Evolutionary conservation across 257 asterid species (phyloP).

Genomic region (Fraxinus quadrangulata): DNA sequence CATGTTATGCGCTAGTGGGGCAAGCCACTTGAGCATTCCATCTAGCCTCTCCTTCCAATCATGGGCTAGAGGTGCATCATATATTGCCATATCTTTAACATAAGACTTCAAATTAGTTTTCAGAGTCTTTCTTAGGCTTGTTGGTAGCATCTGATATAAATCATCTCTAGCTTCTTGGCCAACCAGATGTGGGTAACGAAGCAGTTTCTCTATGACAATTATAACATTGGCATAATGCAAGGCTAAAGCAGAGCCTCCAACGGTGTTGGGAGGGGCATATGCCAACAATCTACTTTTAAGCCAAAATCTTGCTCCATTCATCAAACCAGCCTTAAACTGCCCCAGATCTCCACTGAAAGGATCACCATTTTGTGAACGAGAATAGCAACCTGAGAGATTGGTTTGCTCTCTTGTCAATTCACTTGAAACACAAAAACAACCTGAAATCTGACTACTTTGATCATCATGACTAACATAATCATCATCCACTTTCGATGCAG

Average conservation of each 20-base stretch:
- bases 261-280: constrained; percentile 59
- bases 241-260: constrained; percentile 91
- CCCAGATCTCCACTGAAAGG: constrained; percentile 30
- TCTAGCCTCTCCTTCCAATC: constrained; percentile 80
- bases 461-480: constrained; percentile 50
- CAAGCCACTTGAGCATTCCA: constrained; percentile 61
- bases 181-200: constrained; percentile 79
- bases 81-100: constrained; percentile 61
- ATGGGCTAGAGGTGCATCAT: constrained; percentile 84
- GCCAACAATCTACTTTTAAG: constrained; percentile 45
- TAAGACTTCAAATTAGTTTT: constrained; percentile 60
- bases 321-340: constrained; percentile 29
- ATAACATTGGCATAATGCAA: constrained; percentile 85
- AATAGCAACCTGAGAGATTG: constrained; percentile 27
- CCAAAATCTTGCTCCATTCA: constrained; percentile 34
- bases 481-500: constrained; percentile 55
- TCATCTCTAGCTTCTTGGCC: constrained; percentile 96
- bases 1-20: constrained; percentile 89
- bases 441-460: constrained; percentile 61
- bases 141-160: constrained; percentile 86
- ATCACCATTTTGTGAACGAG: constrained; percentile 32
- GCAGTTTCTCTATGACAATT: constrained; percentile 75
- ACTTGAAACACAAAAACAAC: constrained; percentile 46
- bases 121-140: constrained; percentile 67
- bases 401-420: constrained; percentile 43